Percentiles rank a stretch among this genome's conserved stretches.
These are phyloP conservation scores for Lupinus albus DNA, from an alignment of 306 rosid species.

Conservation along the genomic window DNA sequence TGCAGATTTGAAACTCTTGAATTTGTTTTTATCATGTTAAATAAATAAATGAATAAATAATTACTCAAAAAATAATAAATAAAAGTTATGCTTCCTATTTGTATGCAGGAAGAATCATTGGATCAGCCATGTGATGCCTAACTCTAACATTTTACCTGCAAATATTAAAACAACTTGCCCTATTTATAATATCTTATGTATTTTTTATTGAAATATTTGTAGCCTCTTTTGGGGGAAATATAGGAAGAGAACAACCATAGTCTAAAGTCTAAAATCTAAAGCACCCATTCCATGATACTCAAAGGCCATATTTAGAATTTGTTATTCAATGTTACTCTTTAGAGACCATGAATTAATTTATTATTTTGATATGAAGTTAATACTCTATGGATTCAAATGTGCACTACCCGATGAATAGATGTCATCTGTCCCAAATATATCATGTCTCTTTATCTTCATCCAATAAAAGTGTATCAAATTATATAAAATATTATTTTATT, in stretches of 20 bases:
- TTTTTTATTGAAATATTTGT: neutral
- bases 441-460: too few species aligned
- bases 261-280: too few species aligned
- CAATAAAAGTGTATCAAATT: too few species aligned
- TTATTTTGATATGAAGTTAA: slow-evolving; percentile 18
- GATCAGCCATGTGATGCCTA: slow-evolving; percentile 31
- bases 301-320: too few species aligned
- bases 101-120: slow-evolving; percentile 26
- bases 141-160: slow-evolving; percentile 31
- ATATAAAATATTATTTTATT: too few species aligned
- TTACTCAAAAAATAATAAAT: neutral
- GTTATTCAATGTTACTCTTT: too few species aligned
- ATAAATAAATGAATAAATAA: too few species aligned
- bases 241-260: neutral
- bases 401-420: too few species aligned
- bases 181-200: neutral
- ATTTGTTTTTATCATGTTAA: slow-evolving; percentile 10
- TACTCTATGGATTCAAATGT: slow-evolving; percentile 10
- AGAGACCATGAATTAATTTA: too few species aligned
- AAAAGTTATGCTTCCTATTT: slow-evolving; percentile 24
- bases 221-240: neutral
- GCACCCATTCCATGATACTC: too few species aligned
- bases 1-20: slow-evolving; percentile 21
- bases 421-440: too few species aligned
- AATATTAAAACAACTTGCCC: slow-evolving; percentile 32